Conservation (phyloP, 768 basidiomycete genomes). For the Lactifluus echinatus region DNA sequence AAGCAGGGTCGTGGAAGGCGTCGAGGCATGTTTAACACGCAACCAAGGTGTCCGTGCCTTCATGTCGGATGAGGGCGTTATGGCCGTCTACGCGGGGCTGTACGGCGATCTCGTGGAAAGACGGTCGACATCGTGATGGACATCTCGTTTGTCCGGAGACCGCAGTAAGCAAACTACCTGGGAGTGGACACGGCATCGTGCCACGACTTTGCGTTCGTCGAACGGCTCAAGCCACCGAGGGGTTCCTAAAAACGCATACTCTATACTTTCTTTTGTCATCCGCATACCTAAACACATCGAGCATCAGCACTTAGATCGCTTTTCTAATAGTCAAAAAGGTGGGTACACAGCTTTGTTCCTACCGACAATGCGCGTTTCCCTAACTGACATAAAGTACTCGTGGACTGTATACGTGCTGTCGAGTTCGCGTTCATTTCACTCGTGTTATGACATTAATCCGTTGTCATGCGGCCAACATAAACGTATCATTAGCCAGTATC, state of each 20-base stretch:
- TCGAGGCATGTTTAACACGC: conserved; percentile 27
- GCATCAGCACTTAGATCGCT: not conserved
- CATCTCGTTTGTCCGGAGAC: not conserved
- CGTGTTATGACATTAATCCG: too few relatives aligned
- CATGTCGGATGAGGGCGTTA: conserved; percentile 14
- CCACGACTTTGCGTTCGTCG: not conserved
- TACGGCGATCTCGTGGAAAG: conserved; percentile 4
- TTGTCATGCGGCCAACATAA: too few relatives aligned
- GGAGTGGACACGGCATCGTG: too few relatives aligned
- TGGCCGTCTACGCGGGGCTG: conserved; percentile 4
- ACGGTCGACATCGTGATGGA: not conserved
- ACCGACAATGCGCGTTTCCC: too few relatives aligned
- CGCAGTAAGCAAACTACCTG: not conserved
- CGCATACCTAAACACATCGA: not conserved
- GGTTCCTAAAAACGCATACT: not conserved
- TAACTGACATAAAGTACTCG: too few relatives aligned
- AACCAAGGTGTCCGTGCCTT: conserved; percentile 23
- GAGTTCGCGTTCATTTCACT: too few relatives aligned
- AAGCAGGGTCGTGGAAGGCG: conserved; percentile 28
- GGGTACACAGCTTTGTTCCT: too few relatives aligned
- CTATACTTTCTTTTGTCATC: not conserved
- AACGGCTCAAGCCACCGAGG: too few relatives aligned
- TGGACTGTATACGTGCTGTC: too few relatives aligned
- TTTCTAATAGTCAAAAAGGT: not conserved
- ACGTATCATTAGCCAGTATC: too few relatives aligned